Evolutionary conservation across 495 filamentous ascomycete genomes (phyloP).

Genomic region (Hyaloscypha finlandica): DNA sequence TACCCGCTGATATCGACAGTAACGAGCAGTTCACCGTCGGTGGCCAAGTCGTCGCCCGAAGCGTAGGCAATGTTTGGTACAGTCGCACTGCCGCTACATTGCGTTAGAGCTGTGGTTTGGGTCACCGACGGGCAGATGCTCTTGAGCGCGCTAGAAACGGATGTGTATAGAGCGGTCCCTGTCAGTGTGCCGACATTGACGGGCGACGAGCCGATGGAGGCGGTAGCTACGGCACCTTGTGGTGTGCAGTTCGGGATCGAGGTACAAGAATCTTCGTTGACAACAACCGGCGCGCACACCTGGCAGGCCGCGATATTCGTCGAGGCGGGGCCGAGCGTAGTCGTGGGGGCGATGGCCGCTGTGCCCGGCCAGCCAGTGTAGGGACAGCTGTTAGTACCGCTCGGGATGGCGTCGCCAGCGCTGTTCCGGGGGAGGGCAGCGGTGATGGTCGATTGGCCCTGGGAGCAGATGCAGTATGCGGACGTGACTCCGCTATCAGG

Average conservation of each 20-base stretch:
- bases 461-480: no score
- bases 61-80: neutral
- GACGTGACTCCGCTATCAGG: no score
- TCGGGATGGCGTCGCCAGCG: no score
- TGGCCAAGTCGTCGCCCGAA: neutral
- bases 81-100: neutral
- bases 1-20: neutral
- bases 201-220: neutral
- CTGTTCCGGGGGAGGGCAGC: no score
- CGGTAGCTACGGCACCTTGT: neutral
- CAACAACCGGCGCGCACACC: neutral
- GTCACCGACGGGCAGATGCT: neutral
- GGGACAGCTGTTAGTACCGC: neutral
- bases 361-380: neutral
- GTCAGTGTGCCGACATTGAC: conserved; percentile 9
- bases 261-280: neutral
- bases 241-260: neutral
- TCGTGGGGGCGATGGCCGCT: neutral
- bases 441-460: no score
- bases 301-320: neutral
- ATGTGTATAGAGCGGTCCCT: neutral
- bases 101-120: neutral
- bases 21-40: neutral
- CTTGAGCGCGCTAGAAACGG: neutral
- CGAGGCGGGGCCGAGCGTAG: neutral